These are phyloP conservation scores for Aspergillus pseudonomiae DNA, from an alignment of 2,329 filamentous ascomycete genomes.

Conservation along the genomic window DNA sequence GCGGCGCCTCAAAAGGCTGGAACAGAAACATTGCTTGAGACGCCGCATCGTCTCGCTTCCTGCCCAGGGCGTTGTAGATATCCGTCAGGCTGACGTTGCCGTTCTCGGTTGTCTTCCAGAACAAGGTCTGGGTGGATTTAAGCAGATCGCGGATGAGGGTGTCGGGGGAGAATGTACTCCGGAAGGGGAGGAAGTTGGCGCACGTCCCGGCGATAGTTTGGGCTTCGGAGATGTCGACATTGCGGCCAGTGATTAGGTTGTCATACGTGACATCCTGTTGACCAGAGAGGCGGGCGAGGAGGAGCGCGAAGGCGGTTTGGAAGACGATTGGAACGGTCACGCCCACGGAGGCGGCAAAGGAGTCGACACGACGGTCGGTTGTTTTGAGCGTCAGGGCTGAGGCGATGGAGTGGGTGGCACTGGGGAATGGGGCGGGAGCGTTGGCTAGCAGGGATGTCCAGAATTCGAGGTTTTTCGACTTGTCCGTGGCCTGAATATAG, in stretches of 20 bases:
- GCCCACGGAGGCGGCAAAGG: conserved; percentile 24
- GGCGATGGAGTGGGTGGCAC: conserved; percentile 16
- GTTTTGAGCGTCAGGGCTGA: conserved; percentile 17
- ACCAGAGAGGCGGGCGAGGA: conserved; percentile 13
- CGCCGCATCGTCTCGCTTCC: conserved; percentile 15
- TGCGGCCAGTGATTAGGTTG: conserved; percentile 44
- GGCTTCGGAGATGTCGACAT: conserved; percentile 39
- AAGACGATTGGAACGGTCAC: conserved; percentile 41
- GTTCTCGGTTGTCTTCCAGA: conserved; percentile 36
- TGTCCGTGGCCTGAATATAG: conserved; percentile 11
- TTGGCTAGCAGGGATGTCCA: conserved; percentile 5
- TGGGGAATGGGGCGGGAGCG: conserved; percentile 3
- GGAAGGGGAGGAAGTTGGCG: conserved; percentile 44
- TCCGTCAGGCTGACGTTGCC: conserved; percentile 29
- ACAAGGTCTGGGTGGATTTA: conserved; percentile 25
- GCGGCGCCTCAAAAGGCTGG: conserved; percentile 34
- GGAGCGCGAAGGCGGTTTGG: conserved; percentile 33
- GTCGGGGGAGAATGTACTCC: conserved; percentile 18
- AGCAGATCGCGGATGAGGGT: conserved; percentile 21
- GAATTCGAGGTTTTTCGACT: conserved; percentile 1
- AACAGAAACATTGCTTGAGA: conserved; percentile 33
- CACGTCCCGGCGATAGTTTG: conserved; percentile 42
- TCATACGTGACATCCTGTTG: conserved; percentile 33
- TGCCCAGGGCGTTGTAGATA: conserved; percentile 28
- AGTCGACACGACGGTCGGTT: conserved; percentile 20